A percentile compares a stretch with the other conserved stretches of the same genome.
Conservation (phyloP, 1,284 basidiomycete species). For the Puccinia horiana region DNA sequence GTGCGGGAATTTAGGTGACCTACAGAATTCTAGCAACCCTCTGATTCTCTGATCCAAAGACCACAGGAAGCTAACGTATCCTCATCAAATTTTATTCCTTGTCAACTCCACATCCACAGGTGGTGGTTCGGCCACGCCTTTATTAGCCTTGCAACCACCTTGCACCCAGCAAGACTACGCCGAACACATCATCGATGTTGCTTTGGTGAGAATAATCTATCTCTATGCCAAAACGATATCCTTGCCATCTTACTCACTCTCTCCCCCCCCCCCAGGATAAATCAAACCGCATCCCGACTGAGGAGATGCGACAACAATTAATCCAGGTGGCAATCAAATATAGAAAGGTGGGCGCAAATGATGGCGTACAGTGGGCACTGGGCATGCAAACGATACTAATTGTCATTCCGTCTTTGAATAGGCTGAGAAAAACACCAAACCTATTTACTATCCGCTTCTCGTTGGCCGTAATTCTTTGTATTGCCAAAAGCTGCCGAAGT, state of each 20-base stretch:
- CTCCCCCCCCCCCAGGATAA: slow-evolving; percentile 5
- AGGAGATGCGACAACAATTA: slow-evolving; percentile 6
- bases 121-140: slow-evolving; percentile 34
- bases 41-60: no score
- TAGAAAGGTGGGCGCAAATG: neutral
- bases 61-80: neutral
- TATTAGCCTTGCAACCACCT: slow-evolving; percentile 24
- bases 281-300: slow-evolving; percentile 16
- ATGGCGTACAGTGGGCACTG: no score
- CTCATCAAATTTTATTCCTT: neutral
- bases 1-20: slow-evolving; percentile 36
- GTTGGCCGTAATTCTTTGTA: slow-evolving; percentile 34
- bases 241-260: neutral
- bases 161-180: slow-evolving; percentile 41
- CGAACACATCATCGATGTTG: slow-evolving; percentile 36
- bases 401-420: neutral
- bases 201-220: neutral
- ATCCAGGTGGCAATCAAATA: slow-evolving; percentile 33
- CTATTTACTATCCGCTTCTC: neutral
- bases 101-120: neutral
- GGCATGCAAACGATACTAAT: neutral
- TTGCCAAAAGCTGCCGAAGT: slow-evolving; percentile 28
- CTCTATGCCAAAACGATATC: neutral
- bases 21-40: no score
- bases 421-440: slow-evolving; percentile 43